Evolutionary conservation across 352 stramenopile genomes (phyloP), one percentile per base, ranked within the genome.

Genomic region (Peronospora tabacina): DNA sequence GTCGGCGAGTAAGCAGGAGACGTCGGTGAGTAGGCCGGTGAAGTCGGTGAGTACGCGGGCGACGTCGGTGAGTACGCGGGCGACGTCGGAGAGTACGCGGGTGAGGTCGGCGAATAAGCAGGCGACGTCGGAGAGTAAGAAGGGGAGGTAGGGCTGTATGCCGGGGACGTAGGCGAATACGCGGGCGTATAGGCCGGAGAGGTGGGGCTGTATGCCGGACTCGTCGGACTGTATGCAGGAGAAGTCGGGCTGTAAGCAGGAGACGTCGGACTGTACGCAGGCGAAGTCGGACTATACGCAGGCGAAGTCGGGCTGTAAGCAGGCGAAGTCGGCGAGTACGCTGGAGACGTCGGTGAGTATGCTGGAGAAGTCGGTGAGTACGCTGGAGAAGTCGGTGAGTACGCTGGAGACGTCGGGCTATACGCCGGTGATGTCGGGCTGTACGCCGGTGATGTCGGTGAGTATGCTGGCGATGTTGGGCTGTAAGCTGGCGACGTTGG

Each of bases 341-440:
- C 85, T 7, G 87, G 83, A 1, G 46, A 77, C 7, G 78, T 89
- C 13, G 78, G 78, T 0, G 16, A 68, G 56, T 96, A 97, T 0
- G 85, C 85, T 4, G 91, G 89, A 8, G 54, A 86, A 10, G 86
- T 96, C 24, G 89, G 85, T 3, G 35, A 74, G 56, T 97, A 88
- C 3, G 72, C 72, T 10, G 75, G 75, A 0, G 63, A 86, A 5
- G 84, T 94, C 6, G 81, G 75, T n/a, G 49, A 79, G 60, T 88
- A 88, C 1, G 72, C 72, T 6, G 75, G 75, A 0, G 63, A 86
- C 7, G 84, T 94, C 8, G 81, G 75, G 0, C 42, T 71, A 58
- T 94, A 95, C 16, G 70, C 73, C 7, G 80, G 79, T 0, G 66
- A 76, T 7, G 83, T 87, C 8, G 81, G 78, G 9, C 44, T 74